Conservation (phyloP, 176 grass and related monocot species). For the Triticum turgidum region DNA sequence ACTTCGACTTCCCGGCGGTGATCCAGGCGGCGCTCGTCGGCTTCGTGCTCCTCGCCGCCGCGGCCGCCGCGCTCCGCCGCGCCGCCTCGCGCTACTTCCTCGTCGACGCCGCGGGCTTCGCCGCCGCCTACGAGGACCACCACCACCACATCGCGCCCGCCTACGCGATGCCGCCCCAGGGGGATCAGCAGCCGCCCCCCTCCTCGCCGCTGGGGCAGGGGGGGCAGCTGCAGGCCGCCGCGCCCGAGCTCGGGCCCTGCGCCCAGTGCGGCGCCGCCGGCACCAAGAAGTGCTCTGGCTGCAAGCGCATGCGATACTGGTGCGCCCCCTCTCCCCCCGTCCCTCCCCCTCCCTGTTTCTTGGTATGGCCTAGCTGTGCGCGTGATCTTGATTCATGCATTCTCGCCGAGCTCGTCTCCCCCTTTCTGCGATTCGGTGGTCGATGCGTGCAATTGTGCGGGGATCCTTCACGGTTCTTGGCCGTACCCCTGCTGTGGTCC, state of each 20-base stretch:
- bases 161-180: slow-evolving; percentile 32
- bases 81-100: slow-evolving; percentile 82
- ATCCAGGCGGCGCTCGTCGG: slow-evolving; percentile 56
- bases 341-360: not conserved
- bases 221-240: too few relatives aligned
- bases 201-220: too few relatives aligned
- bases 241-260: slow-evolving; percentile 30
- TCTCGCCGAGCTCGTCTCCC: not conserved
- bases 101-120: slow-evolving; percentile 75
- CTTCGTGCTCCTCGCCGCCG: slow-evolving; percentile 41
- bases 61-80: slow-evolving; percentile 51
- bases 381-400: slow-evolving; percentile 1
- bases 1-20: slow-evolving; percentile 66
- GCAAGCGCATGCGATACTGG: slow-evolving; percentile 90
- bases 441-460: not conserved
- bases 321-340: slow-evolving; percentile 20
- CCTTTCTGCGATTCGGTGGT: not conserved
- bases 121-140: slow-evolving; percentile 49
- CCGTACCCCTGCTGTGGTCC: not conserved
- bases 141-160: not conserved
- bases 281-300: slow-evolving; percentile 71
- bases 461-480: slow-evolving; percentile 16
- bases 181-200: not conserved
- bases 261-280: slow-evolving; percentile 49
- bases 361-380: not conserved